Base-by-base conservation (phyloP, 2,329 filamentous ascomycete genomes). In the Phaeoacremonium minimum region DNA sequence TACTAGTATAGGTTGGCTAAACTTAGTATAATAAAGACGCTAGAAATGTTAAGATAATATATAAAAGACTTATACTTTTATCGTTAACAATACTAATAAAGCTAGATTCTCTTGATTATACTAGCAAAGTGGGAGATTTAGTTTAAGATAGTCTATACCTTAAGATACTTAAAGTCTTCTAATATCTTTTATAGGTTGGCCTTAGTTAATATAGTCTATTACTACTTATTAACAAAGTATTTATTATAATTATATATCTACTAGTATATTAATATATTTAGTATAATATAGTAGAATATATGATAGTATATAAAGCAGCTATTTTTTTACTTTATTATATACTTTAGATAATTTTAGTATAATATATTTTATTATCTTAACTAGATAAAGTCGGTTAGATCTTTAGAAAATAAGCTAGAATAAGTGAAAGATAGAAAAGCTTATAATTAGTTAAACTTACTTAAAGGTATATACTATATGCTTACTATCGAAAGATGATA, bases 261-360 rank as follows among this genome's bases (percentile, higher is more conserved):
- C 26, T 20, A 20, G 20, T 19, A 13, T 20, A 14, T 22, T 33
- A 19, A 14, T 20, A 33, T 12, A 20, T 36, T n/a, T 18, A 38
- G 36, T 14, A 35, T 28, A 15, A 22, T 37, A 20, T 40, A 37
- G 13, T 7, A 15, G n/a, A 20, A 37, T 22, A 19, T 37, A 17
- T n/a, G 18, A 13, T 32, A 26, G 16, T 30, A 16, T 36, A 32
- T 18, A 32, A 40, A 33, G 17, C 11, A n/a, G 20, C 31, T 26
- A 26, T 37, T 8, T n/a, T 30, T 32, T 31, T 32, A 37, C 22
- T 36, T 29, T 32, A 40, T 32, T 28, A 26, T 33, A 33, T 33
- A 32, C 15, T 40, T 31, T 30, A 32, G 16, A 16, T 32, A 37
- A 19, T 22, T 18, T 35, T 18, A 36, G 18, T 37, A 15, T 26